Conservation (phyloP, 2,329 filamentous ascomycete species). For the Fulvia fulva region DNA sequence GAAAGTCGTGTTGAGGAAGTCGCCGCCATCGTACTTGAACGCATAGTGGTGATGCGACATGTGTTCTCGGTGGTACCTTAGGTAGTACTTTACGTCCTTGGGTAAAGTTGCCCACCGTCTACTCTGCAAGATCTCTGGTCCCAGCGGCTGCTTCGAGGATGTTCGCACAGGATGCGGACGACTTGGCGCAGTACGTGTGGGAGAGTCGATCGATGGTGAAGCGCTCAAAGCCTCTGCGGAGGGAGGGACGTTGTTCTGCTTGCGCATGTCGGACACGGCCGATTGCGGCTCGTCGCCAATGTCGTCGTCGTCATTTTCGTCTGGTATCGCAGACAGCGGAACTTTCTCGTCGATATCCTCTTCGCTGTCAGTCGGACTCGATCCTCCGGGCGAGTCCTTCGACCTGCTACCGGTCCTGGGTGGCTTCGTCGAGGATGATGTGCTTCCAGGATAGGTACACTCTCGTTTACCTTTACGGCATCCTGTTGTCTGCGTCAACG, state of each 20-base stretch:
- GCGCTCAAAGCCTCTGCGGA: conserved; percentile 41
- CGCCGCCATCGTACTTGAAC: conserved; percentile 63
- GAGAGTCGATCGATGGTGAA: conserved; percentile 50
- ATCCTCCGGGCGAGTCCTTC: conserved; percentile 42
- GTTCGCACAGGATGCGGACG: conserved; percentile 20
- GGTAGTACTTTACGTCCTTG: conserved; percentile 69
- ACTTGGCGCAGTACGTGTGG: not conserved
- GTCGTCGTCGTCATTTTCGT: conserved; percentile 47
- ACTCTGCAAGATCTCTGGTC: conserved; percentile 24
- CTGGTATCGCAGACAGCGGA: conserved; percentile 40
- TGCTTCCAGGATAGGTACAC: conserved; percentile 79
- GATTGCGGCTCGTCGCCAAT: conserved; percentile 25
- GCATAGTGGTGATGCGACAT: conserved; percentile 81
- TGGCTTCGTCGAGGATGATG: conserved; percentile 46
- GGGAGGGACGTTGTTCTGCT: conserved; percentile 38
- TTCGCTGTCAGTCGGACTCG: conserved; percentile 51
- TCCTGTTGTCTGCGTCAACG: conserved; percentile 47
- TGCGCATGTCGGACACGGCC: conserved; percentile 29
- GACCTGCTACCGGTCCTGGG: conserved; percentile 43
- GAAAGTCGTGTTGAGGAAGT: conserved; percentile 70
- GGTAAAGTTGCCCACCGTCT: conserved; percentile 31
- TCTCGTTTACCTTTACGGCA: conserved; percentile 90
- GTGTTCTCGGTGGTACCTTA: conserved; percentile 73
- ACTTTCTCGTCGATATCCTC: conserved; percentile 40
- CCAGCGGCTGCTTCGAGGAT: conserved; percentile 21